Base-by-base conservation (phyloP, 2,329 filamentous ascomycete species). In the Aspergillus glaucus region DNA sequence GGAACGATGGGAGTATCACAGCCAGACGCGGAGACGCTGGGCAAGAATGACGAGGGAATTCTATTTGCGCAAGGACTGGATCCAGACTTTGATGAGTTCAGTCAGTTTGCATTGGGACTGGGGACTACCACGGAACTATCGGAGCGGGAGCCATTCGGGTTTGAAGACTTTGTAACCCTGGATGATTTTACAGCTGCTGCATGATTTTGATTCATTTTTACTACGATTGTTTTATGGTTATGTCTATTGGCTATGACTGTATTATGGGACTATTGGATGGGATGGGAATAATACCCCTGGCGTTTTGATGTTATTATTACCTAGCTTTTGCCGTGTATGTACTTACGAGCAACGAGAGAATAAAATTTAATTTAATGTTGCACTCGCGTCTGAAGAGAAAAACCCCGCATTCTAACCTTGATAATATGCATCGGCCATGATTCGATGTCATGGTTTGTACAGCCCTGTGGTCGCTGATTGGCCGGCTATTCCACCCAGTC, bases 41-140 rank as follows among this genome's bases (percentile, higher is more conserved):
- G 47, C 40, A 50, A 58, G n/a, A 58, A 60, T 10, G 49, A 42
- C 1, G 58, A 64, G 15, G 56, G 53, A 1, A 28, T 61, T 10
- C 57, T 60, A 45, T 58, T 66, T 19, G 60, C 62, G 4, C 54
- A 62, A 24, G 60, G 62, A 10, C 43, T 64, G 44, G 64, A 66
- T 37, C 57, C 62, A 4, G 64, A 67, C 39, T 63, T 55, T 19
- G 57, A 63, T 26, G 64, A 66, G 47, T 66, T 66, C 52, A 64
- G 57, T 44, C 62, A 61, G 36, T 68, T 65, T 49, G 65, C 65
- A 3, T 47, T 61, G 40, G 58, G 57, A 9, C 39, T 68, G 46
- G 63, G 55, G 19, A 59, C 50, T 37, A 50, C 54, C 32, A 52
- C 55, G 8, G 54, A 52, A 8, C 46, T 61, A 22, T 54, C 57